A percentile compares a stretch with the other conserved stretches of the same genome.
phyloP scores from a whole-genome alignment of 1,284 basidiomycete genomes.

The Tilletia walkeri region DNA sequence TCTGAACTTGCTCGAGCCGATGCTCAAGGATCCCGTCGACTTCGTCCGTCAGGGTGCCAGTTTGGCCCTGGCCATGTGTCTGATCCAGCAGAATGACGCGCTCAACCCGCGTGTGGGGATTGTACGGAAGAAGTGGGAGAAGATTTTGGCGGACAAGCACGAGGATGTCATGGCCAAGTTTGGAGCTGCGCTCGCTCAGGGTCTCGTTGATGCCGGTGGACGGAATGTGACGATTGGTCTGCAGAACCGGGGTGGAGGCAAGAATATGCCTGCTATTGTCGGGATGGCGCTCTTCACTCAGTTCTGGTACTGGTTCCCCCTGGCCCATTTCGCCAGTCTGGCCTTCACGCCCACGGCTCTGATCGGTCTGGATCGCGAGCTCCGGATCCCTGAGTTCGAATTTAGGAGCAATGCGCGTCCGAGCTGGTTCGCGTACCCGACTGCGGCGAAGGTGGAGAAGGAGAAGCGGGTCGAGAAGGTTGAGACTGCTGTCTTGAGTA shows the following conservation, averaged over 20 bases:
- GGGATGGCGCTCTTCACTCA: slow-evolving; percentile 55
- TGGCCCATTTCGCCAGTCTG: slow-evolving; percentile 53
- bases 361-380: slow-evolving; percentile 49
- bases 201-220: slow-evolving; percentile 53
- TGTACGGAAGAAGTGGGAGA: slow-evolving; percentile 50
- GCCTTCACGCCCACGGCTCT: slow-evolving; percentile 54
- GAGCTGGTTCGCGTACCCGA: slow-evolving; percentile 52
- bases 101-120: slow-evolving; percentile 51
- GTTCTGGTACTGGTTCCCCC: slow-evolving; percentile 57
- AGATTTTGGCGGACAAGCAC: slow-evolving; percentile 54
- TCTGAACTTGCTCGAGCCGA: slow-evolving; percentile 52
- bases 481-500: slow-evolving; percentile 53
- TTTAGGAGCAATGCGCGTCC: slow-evolving; percentile 50
- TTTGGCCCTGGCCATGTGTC: slow-evolving; percentile 52
- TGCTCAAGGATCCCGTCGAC: slow-evolving; percentile 55
- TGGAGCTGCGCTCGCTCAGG: slow-evolving; percentile 52
- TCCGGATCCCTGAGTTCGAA: slow-evolving; percentile 50
- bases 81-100: slow-evolving; percentile 54
- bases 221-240: slow-evolving; percentile 55
- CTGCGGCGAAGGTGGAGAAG: slow-evolving; percentile 41
- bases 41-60: slow-evolving; percentile 55
- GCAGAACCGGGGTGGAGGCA: slow-evolving; percentile 47
- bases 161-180: slow-evolving; percentile 57
- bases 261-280: slow-evolving; percentile 55
- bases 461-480: slow-evolving; percentile 55